Evolutionary conservation across 139 green algal species (phyloP).

Genomic region (Zygnema cylindricum): DNA sequence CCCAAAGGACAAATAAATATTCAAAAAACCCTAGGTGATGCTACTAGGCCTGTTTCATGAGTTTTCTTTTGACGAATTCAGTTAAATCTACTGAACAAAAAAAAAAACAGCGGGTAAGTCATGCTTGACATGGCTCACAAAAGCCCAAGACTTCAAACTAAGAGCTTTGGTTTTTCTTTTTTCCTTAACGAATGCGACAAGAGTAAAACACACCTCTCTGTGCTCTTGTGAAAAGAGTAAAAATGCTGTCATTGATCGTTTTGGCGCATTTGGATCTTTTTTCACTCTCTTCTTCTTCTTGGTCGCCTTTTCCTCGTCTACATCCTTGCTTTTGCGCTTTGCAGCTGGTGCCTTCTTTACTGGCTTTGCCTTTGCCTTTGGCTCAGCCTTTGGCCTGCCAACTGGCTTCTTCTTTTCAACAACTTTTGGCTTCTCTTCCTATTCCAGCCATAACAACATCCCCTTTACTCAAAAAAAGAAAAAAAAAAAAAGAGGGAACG

Average conservation of each 20-base stretch:
- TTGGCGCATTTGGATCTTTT: constrained; percentile 73
- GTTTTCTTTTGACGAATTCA: too few relatives aligned
- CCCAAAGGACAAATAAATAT: too few relatives aligned
- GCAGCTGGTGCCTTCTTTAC: not conserved
- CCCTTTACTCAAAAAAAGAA: too few relatives aligned
- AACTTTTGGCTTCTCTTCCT: not conserved
- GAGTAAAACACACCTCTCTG: constrained; percentile 51
- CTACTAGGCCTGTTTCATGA: too few relatives aligned
- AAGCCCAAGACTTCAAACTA: too few relatives aligned
- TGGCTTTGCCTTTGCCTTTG: not conserved
- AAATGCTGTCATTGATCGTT: constrained; percentile 71
- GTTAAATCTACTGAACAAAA: too few relatives aligned
- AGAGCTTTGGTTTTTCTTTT: too few relatives aligned
- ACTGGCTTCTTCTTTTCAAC: not conserved
- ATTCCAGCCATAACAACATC: not conserved
- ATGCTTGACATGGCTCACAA: too few relatives aligned
- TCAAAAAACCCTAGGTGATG: too few relatives aligned
- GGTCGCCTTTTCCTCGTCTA: not conserved
- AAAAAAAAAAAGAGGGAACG: too few relatives aligned
- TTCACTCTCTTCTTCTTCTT: constrained; percentile 29
- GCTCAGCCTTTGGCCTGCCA: not conserved
- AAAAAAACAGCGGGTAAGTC: too few relatives aligned
- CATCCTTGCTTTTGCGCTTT: not conserved
- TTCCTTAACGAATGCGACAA: too few relatives aligned
- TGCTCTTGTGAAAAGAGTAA: constrained; percentile 75